A percentile compares a stretch with the other conserved stretches of the same genome.
phyloP scores from a whole-genome alignment of 2,329 filamentous ascomycete species.

The Rhynchosporium secalis region DNA sequence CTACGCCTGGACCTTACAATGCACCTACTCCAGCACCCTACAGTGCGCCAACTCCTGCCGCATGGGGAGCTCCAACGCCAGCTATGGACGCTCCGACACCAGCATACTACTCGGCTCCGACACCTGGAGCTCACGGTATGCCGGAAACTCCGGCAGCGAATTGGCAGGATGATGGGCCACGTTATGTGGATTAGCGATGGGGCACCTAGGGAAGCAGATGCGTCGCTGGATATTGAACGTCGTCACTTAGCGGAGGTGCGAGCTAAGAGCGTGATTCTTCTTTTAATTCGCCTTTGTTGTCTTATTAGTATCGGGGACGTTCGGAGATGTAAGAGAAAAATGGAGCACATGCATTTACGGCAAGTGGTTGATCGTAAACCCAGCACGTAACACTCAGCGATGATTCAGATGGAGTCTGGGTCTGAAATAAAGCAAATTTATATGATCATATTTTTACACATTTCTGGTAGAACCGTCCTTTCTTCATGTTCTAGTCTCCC shows the following conservation, averaged over 20 bases:
- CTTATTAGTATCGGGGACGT: constrained; percentile 1
- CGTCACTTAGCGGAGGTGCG: neutral
- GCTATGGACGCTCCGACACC: constrained; percentile 53
- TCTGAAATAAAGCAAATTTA: neutral
- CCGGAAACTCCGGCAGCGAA: constrained; percentile 61
- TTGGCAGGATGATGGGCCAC: constrained; percentile 45
- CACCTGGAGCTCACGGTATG: constrained; percentile 42
- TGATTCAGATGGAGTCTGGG: neutral
- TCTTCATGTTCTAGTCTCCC: no score
- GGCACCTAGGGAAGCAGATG: neutral
- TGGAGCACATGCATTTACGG: neutral
- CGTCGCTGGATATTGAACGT: constrained; percentile 3
- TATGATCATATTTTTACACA: no score
- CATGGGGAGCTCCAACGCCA: constrained; percentile 50
- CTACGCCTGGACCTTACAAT: constrained; percentile 50
- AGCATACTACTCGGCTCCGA: constrained; percentile 42
- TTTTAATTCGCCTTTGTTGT: constrained; percentile 10
- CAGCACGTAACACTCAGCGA: neutral
- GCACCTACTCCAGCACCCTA: constrained; percentile 51
- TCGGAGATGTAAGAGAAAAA: constrained; percentile 4
- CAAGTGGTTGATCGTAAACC: neutral
- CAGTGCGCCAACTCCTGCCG: constrained; percentile 64
- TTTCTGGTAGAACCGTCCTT: no score
- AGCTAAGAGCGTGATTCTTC: neutral
- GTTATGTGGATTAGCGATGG: constrained; percentile 40